Evolutionary conservation across 1,284 basidiomycete species (phyloP).

Genomic region (Ustilago shanxiensis): DNA sequence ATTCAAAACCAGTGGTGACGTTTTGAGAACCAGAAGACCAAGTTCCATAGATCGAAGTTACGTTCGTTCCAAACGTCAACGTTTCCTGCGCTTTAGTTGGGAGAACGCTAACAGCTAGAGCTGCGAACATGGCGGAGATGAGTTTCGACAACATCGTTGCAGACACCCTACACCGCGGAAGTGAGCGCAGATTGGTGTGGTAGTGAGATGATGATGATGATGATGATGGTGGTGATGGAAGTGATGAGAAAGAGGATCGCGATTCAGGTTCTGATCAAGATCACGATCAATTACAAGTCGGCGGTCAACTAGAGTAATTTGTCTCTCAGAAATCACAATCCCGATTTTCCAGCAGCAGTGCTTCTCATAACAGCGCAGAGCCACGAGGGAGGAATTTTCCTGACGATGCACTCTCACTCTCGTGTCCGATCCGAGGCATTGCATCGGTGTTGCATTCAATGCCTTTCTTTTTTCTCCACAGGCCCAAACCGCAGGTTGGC

Average conservation of each 20-base stretch:
- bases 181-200: too few species aligned
- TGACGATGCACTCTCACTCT: too few species aligned
- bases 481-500: background rate
- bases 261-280: too few species aligned
- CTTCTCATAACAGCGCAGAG: too few species aligned
- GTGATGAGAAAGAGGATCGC: too few species aligned
- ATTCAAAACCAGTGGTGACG: slow-evolving; percentile 64
- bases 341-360: background rate
- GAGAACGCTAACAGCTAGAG: slow-evolving; percentile 7
- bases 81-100: slow-evolving; percentile 14
- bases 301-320: too few species aligned
- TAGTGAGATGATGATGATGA: too few species aligned
- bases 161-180: too few species aligned
- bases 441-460: background rate
- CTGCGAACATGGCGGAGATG: background rate
- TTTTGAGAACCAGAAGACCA: slow-evolving; percentile 65
- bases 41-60: slow-evolving; percentile 56
- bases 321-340: too few species aligned
- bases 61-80: slow-evolving; percentile 32
- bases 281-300: too few species aligned
- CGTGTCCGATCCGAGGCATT: slow-evolving; percentile 11
- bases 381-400: background rate
- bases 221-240: background rate
- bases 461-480: background rate
- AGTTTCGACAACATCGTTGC: background rate